Evolutionary conservation across 148 eudicot species (phyloP).

Genomic region (Rhododendron vialii): DNA sequence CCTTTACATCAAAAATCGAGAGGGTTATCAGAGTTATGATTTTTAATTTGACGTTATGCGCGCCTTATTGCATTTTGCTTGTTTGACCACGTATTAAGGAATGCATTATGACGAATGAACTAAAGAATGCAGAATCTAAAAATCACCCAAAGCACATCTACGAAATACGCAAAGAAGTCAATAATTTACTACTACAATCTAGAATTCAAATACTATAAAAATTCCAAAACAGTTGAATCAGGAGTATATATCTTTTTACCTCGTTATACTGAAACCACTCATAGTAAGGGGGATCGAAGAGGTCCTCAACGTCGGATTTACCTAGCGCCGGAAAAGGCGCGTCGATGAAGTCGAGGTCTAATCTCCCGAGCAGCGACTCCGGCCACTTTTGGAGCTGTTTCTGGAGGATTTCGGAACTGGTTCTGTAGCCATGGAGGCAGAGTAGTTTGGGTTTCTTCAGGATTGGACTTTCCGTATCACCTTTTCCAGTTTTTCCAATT

Average conservation of each 20-base stretch:
- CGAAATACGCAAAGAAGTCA: too few relatives aligned
- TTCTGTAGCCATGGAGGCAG: constrained; percentile 24
- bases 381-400: constrained; percentile 22
- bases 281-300: constrained; percentile 20
- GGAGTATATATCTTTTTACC: neutral
- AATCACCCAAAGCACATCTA: neutral
- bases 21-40: neutral
- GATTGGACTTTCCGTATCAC: neutral
- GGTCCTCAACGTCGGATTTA: constrained; percentile 12
- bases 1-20: neutral
- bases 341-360: constrained; percentile 22
- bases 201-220: too few relatives aligned
- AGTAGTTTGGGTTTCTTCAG: constrained; percentile 14
- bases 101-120: neutral
- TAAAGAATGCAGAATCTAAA: neutral
- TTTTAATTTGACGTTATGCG: neutral
- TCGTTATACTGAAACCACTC: constrained; percentile 21
- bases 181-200: too few relatives aligned
- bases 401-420: constrained; percentile 20
- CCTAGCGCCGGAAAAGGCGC: constrained; percentile 14
- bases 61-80: neutral
- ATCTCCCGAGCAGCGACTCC: constrained; percentile 1
- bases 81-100: neutral
- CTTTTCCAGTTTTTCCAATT: neutral
- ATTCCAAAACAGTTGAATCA: too few relatives aligned